A percentile compares a stretch with the other conserved stretches of the same genome.
Evolutionary conservation across 2,329 filamentous ascomycete species (phyloP).

Genomic region (Akanthomyces lecanii): DNA sequence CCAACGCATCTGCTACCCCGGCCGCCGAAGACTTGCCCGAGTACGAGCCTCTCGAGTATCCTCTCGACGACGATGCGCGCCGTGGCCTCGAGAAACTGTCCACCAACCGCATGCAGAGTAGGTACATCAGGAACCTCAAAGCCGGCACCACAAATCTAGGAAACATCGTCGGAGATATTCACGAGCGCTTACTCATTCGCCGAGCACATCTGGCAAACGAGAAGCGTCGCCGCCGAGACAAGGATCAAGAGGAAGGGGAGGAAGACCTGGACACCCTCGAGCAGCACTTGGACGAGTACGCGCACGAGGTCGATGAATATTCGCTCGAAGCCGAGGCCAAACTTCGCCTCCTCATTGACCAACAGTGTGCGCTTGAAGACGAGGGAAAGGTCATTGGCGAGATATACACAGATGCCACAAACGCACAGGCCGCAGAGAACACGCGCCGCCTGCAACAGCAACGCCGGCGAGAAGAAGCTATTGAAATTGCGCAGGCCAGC

Average conservation of each 20-base stretch:
- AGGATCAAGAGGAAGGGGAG: conserved; percentile 30
- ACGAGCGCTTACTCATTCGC: conserved; percentile 42
- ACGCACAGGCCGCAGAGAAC: conserved; percentile 20
- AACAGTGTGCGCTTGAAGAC: conserved; percentile 47
- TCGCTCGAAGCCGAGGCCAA: conserved; percentile 44
- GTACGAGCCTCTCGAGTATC: conserved; percentile 46
- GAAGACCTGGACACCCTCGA: conserved; percentile 37
- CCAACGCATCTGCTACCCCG: conserved; percentile 17
- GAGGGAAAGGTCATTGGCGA: conserved; percentile 37
- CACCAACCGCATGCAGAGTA: conserved; percentile 35
- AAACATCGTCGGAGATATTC: conserved; percentile 44
- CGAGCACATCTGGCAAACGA: conserved; percentile 30
- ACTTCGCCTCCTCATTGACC: conserved; percentile 47
- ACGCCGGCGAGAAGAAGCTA: conserved; percentile 1
- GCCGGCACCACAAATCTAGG: conserved; percentile 42
- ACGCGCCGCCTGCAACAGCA: conserved; percentile 17
- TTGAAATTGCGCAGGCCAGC: conserved; percentile 18
- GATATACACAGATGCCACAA: conserved; percentile 30
- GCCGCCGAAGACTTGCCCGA: conserved; percentile 37
- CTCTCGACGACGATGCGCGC: conserved; percentile 38
- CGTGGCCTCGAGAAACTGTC: conserved; percentile 41
- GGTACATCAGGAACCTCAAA: conserved; percentile 45
- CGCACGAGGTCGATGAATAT: conserved; percentile 37
- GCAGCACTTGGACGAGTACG: conserved; percentile 36
- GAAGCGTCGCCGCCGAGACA: conserved; percentile 34